Conservation (phyloP, 371 early-diverging fungal genomes). For the Mucor saturninus region DNA sequence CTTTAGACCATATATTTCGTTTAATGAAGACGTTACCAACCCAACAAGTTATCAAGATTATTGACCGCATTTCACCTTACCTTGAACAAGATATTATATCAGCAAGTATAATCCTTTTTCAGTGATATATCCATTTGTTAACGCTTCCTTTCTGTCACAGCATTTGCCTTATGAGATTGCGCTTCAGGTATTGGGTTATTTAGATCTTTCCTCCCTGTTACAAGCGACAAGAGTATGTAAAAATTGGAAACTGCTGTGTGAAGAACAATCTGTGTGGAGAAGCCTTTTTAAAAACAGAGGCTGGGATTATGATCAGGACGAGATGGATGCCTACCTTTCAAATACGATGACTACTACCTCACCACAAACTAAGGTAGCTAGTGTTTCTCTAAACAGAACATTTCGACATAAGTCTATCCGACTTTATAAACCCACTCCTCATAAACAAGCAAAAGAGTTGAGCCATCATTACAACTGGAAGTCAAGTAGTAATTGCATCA, state of each 20-base stretch:
- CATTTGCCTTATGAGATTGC: slow-evolving; percentile 66
- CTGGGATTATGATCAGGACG: slow-evolving; percentile 58
- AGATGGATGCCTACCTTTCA: slow-evolving; percentile 51
- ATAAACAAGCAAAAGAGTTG: too few relatives aligned
- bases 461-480: slow-evolving; percentile 36
- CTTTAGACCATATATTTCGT: slow-evolving; percentile 22
- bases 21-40: slow-evolving; percentile 24
- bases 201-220: slow-evolving; percentile 53
- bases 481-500: slow-evolving; percentile 36
- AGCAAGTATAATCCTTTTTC: neutral
- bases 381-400: too few relatives aligned
- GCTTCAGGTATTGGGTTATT: slow-evolving; percentile 61
- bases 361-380: slow-evolving; percentile 66
- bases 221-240: slow-evolving; percentile 62
- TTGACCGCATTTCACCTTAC: slow-evolving; percentile 54
- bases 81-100: slow-evolving; percentile 64
- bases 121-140: neutral
- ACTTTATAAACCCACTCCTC: too few relatives aligned
- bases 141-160: slow-evolving; percentile 17
- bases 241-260: slow-evolving; percentile 62
- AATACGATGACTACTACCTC: slow-evolving; percentile 41
- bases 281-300: slow-evolving; percentile 53
- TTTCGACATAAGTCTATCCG: too few relatives aligned
- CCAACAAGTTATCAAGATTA: slow-evolving; percentile 10
- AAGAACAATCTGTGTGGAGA: slow-evolving; percentile 72